Evolutionary conservation across 2,329 filamentous ascomycete genomes (phyloP).

Genomic region (Penicillium sp.): DNA sequence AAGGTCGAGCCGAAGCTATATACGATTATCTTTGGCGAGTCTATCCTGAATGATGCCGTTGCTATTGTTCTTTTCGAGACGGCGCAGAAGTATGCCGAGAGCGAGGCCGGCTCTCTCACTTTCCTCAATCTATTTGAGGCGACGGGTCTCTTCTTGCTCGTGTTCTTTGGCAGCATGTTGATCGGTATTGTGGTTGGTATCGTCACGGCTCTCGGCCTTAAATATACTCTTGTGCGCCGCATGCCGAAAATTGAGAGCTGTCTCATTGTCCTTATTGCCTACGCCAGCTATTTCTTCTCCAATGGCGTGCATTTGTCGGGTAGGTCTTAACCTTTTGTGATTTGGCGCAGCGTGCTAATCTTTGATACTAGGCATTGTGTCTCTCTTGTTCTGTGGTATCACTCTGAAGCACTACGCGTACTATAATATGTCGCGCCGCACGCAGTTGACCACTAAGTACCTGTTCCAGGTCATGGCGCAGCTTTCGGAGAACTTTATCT

Average conservation of each 20-base stretch:
- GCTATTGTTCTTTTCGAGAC: constrained; percentile 99
- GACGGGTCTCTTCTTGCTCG: constrained; percentile 89
- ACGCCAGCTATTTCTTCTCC: constrained; percentile 96
- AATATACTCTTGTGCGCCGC: constrained; percentile 90
- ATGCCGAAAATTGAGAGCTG: constrained; percentile 98
- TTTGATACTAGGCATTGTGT: constrained; percentile 79
- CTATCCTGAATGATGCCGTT: constrained; percentile 96
- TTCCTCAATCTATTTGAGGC: constrained; percentile 86
- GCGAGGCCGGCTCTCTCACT: constrained; percentile 70
- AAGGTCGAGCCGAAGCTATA: constrained; percentile 99
- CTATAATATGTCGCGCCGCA: constrained; percentile 99
- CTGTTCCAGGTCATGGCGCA: constrained; percentile 94
- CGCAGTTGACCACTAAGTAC: constrained; percentile 97
- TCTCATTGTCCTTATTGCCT: constrained; percentile 88
- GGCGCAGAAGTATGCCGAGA: constrained; percentile 85
- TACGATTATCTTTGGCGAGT: constrained; percentile 98
- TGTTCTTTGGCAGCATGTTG: constrained; percentile 92
- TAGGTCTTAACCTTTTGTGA: too few relatives aligned
- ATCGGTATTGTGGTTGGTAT: constrained; percentile 90
- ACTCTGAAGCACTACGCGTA: constrained; percentile 99
- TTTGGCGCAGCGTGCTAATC: constrained; percentile 8
- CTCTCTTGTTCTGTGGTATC: constrained; percentile 94
- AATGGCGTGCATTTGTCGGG: constrained; percentile 95
- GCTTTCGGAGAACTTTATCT: constrained; percentile 98
- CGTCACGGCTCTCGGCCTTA: constrained; percentile 82